Base-by-base conservation (phyloP, 805 yeast species). In the Kazachstania bromeliacearum region DNA sequence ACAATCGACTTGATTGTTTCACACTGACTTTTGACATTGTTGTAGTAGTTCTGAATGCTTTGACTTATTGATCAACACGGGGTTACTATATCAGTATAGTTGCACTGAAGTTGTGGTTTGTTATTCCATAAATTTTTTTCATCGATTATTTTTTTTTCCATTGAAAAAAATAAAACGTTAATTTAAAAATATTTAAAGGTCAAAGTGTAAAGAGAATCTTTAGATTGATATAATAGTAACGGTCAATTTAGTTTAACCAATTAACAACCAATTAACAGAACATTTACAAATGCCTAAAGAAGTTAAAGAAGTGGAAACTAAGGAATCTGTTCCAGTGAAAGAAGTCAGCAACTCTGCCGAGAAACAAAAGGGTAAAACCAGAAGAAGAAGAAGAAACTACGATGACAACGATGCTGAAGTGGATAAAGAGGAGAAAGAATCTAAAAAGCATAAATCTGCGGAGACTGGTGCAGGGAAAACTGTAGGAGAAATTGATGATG, bases 391-490 rank as follows among this genome's bases (percentile, higher is more conserved):
- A 70, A 70, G 62, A 68, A 70, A 62, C 62, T 71, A 59, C 68
- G 78, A 64, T 64, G 85, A 67, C 59, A 75, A 60, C 65, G 74
- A 48, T 67, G 81, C 76, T 39, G 79, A 72, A 41, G 71, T 66
- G n/a, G 77, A 77, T 22, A 74, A 71, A 41, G 73, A 68, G 31
- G 71, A 70, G 29, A 71, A 63, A 3, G 39, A 40, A 30, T 67
- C 49, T 16, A 60, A 57, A n/a, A 51, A 58, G 5, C 46, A 46
- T 8, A 62, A 59, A 12, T 53, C 48, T n/a, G 68, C 50, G 14
- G 14, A 8, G 5, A 19, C 26, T 22, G 20, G 14, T 10, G 31
- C 26, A 16, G 59, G 51, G 5, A 55, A 57, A 13, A 46, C 42
- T 6, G 59, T 54, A 6, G 7, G 13, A 3, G 26, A 21, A 13